Conservation (phyloP, 768 basidiomycete species). For the Leccinum subtestaceum region DNA sequence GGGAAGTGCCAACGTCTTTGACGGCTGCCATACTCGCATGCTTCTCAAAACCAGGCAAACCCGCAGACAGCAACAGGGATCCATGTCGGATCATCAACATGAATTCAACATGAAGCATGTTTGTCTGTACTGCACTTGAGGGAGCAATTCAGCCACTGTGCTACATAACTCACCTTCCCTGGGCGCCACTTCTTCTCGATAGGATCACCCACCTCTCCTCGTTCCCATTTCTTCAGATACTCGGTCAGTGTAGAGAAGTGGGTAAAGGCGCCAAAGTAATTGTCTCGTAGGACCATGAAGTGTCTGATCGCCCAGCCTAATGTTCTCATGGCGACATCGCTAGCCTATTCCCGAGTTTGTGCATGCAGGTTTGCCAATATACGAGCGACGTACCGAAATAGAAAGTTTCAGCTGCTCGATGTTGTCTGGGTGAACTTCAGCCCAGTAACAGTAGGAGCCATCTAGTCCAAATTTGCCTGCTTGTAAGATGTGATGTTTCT, state of each 20-base stretch:
- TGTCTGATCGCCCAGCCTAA: slow-evolving; percentile 89
- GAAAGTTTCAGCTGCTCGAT: slow-evolving; percentile 75
- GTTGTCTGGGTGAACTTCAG: slow-evolving; percentile 62
- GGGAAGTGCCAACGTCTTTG: slow-evolving; percentile 49
- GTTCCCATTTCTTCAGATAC: slow-evolving; percentile 68
- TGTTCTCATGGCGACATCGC: slow-evolving; percentile 59
- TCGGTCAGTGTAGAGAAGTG: slow-evolving; percentile 88
- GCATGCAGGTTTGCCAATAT: not conserved
- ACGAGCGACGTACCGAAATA: slow-evolving; percentile 45
- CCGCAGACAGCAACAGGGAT: slow-evolving; percentile 61
- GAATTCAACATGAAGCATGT: slow-evolving; percentile 76
- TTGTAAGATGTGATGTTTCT: slow-evolving; percentile 61
- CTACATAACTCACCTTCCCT: slow-evolving; percentile 53
- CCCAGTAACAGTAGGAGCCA: slow-evolving; percentile 73
- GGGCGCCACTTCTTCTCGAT: slow-evolving; percentile 75
- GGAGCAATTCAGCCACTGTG: not conserved
- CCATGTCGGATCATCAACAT: slow-evolving; percentile 50
- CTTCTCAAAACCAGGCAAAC: slow-evolving; percentile 60
- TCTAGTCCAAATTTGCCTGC: slow-evolving; percentile 54
- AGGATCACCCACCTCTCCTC: slow-evolving; percentile 73
- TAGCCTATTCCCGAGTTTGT: slow-evolving; percentile 36
- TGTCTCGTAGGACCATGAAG: slow-evolving; percentile 85
- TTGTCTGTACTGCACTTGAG: slow-evolving; percentile 52
- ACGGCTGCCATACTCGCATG: slow-evolving; percentile 16
- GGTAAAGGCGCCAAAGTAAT: slow-evolving; percentile 93